A percentile compares a stretch with the other conserved stretches of the same genome.
Conservation (phyloP, 2,329 filamentous ascomycete genomes). For the Metarhizium brunneum region DNA sequence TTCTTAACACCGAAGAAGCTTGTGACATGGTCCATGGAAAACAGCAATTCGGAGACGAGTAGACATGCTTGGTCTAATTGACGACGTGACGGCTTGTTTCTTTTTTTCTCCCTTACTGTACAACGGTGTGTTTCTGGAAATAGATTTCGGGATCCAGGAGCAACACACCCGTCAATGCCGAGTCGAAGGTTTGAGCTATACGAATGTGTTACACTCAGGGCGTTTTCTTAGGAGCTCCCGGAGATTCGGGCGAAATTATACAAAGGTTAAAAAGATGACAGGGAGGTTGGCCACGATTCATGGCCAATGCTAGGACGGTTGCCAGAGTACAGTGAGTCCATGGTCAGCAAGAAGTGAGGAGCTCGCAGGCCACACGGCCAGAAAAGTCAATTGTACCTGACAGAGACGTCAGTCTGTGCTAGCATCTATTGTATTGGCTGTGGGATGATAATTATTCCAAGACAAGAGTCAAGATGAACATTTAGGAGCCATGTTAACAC, state of each 20-base stretch:
- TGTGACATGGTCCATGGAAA: background rate
- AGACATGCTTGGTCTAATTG: background rate
- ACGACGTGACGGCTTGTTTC: background rate
- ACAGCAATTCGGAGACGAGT: background rate
- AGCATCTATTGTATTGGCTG: background rate
- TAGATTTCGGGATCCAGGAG: background rate
- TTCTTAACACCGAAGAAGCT: slow-evolving; percentile 4
- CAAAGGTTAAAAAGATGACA: background rate
- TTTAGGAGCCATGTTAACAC: background rate
- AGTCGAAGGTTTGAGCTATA: background rate
- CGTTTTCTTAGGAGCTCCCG: background rate
- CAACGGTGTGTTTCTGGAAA: slow-evolving; percentile 3
- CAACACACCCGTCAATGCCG: background rate
- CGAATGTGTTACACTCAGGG: background rate
- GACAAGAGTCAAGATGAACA: background rate
- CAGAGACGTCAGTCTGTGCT: background rate
- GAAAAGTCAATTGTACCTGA: background rate
- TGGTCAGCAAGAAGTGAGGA: background rate
- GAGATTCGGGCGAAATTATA: background rate
- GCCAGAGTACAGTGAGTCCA: background rate
- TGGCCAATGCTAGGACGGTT: background rate
- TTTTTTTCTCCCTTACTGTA: slow-evolving; percentile 1
- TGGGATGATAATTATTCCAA: background rate
- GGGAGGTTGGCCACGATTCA: background rate
- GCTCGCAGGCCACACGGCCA: background rate